phyloP scores from a whole-genome alignment of 140 eudicot genomes.

The Ambrosia hybrid region DNA sequence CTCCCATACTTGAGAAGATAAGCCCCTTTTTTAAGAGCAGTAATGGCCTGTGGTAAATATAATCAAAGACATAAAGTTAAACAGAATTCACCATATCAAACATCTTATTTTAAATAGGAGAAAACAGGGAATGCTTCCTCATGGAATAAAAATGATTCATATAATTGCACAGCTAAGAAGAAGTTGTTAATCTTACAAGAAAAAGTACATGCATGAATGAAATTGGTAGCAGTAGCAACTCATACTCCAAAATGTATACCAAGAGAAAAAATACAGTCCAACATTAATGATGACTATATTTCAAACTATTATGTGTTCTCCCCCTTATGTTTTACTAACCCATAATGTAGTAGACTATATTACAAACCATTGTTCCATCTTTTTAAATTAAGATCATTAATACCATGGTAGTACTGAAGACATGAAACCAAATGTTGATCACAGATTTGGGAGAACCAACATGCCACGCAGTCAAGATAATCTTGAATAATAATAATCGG shows the following conservation, averaged over 20 bases:
- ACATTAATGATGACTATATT: too few relatives aligned
- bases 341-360: background rate
- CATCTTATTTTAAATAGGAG: background rate
- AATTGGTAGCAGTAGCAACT: too few relatives aligned
- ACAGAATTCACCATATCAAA: constrained; percentile 7
- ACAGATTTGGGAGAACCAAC: background rate
- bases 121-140: background rate
- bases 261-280: too few relatives aligned
- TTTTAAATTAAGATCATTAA: background rate
- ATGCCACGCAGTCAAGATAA: background rate
- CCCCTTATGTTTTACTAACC: background rate
- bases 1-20: constrained; percentile 93
- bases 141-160: background rate
- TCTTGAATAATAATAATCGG: background rate
- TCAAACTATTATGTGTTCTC: background rate
- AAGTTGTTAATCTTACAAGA: too few relatives aligned
- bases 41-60: constrained; percentile 64
- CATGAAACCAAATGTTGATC: background rate
- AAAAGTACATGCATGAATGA: too few relatives aligned
- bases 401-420: background rate
- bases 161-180: background rate
- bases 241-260: too few relatives aligned
- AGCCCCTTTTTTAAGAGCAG: constrained; percentile 94
- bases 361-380: constrained; percentile 6
- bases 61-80: constrained; percentile 18